phyloP scores from a whole-genome alignment of 2,329 filamentous ascomycete genomes.

The Botrytis medusae region DNA sequence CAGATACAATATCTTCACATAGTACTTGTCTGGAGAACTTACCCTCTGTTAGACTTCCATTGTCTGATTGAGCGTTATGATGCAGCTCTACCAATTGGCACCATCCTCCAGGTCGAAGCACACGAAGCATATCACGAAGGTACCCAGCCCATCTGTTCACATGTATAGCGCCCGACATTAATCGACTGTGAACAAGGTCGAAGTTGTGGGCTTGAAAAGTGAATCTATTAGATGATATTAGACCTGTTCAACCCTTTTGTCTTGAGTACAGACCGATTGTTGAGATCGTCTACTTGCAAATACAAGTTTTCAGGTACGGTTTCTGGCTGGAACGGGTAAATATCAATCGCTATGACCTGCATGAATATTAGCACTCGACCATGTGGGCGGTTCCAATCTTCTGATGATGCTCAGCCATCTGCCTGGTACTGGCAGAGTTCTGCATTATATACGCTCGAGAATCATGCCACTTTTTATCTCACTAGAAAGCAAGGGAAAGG shows the following conservation, averaged over 20 bases:
- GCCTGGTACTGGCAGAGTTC: not conserved
- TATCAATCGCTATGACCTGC: constrained; percentile 70
- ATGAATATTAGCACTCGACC: constrained; percentile 3
- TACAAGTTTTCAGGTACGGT: constrained; percentile 65
- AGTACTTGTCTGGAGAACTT: constrained; percentile 31
- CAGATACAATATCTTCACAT: not conserved
- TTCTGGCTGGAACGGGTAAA: constrained; percentile 68
- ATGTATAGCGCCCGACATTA: constrained; percentile 37
- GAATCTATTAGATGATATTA: constrained; percentile 47
- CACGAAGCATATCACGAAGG: constrained; percentile 69
- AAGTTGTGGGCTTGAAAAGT: constrained; percentile 71
- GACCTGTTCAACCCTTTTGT: not conserved
- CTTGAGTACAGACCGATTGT: constrained; percentile 51
- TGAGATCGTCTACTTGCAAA: constrained; percentile 63
- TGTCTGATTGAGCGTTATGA: constrained; percentile 81
- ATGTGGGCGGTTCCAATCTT: not conserved
- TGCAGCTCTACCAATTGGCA: constrained; percentile 87
- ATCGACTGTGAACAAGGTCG: constrained; percentile 71
- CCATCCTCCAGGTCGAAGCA: constrained; percentile 77
- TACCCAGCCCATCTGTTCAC: constrained; percentile 69
- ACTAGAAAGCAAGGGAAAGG: not conserved
- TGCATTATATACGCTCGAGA: not conserved
- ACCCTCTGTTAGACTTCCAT: constrained; percentile 70
- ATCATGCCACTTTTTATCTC: not conserved
- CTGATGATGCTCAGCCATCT: not conserved